phyloP scores from a whole-genome alignment of 352 stramenopile species.

The Globisporangium uncinulatum region DNA sequence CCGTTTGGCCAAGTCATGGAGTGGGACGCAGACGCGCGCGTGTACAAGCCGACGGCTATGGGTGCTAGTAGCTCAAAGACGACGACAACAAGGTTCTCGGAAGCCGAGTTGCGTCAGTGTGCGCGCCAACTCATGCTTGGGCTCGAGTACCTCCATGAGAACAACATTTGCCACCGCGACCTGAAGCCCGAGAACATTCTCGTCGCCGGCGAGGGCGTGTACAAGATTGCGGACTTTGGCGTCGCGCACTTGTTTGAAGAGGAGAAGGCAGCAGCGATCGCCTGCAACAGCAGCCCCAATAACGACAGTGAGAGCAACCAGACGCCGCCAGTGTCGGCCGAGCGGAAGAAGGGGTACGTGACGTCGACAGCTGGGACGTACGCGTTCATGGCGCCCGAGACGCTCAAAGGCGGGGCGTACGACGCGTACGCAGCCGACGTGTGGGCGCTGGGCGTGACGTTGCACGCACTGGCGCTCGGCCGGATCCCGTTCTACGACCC shows the following conservation, averaged over 20 bases:
- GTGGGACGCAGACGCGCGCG: slow-evolving; percentile 51
- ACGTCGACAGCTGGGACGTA: slow-evolving; percentile 80
- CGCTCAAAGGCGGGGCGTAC: slow-evolving; percentile 72
- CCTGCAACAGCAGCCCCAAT: neutral
- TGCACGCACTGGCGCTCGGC: slow-evolving; percentile 78
- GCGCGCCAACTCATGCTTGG: slow-evolving; percentile 70
- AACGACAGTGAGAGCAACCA: slow-evolving; percentile 8
- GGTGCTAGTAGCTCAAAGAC: neutral
- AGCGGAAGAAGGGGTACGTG: slow-evolving; percentile 68
- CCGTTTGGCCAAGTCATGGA: slow-evolving; percentile 80
- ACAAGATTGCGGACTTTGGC: slow-evolving; percentile 85
- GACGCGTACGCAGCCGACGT: slow-evolving; percentile 80
- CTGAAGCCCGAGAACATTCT: slow-evolving; percentile 86
- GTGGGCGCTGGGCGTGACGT: slow-evolving; percentile 82
- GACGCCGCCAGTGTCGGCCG: slow-evolving; percentile 3
- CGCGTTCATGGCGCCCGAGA: slow-evolving; percentile 82
- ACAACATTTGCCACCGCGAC: slow-evolving; percentile 84
- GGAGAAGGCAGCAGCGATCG: slow-evolving; percentile 13
- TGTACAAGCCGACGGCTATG: slow-evolving; percentile 33
- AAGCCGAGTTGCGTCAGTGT: slow-evolving; percentile 53
- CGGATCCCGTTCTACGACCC: slow-evolving; percentile 79
- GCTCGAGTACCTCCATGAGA: slow-evolving; percentile 80
- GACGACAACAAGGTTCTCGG: slow-evolving; percentile 21
- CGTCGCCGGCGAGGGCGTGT: slow-evolving; percentile 51
- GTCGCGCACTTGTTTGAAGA: slow-evolving; percentile 82